Percentiles rank a stretch among this genome's conserved stretches.
Conservation (phyloP, 352 stramenopile genomes). For the Globisporangium perplexum region DNA sequence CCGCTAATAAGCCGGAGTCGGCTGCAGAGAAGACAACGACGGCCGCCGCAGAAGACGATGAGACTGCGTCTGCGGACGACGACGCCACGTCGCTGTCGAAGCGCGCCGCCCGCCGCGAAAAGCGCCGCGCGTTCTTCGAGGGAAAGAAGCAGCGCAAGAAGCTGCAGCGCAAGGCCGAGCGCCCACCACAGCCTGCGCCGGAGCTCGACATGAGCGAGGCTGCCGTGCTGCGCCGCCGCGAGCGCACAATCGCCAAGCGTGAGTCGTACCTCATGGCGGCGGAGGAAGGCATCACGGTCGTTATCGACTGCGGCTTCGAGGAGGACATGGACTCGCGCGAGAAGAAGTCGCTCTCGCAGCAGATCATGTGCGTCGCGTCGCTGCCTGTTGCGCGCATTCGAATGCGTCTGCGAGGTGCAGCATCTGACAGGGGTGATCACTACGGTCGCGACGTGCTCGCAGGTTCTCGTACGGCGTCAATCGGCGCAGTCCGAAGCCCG, state of each 20-base stretch:
- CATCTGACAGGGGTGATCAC: neutral
- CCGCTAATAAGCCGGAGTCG: too few relatives aligned
- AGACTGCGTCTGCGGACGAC: neutral
- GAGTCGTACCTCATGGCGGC: conserved; percentile 75
- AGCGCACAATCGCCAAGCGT: conserved; percentile 63
- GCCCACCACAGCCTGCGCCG: conserved; percentile 24
- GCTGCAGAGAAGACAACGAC: too few relatives aligned
- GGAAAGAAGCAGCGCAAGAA: conserved; percentile 88
- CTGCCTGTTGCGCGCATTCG: neutral
- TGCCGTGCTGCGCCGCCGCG: conserved; percentile 50
- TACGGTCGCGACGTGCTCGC: too few relatives aligned
- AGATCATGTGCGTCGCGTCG: conserved; percentile 87
- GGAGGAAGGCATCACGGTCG: conserved; percentile 74
- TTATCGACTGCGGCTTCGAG: conserved; percentile 95
- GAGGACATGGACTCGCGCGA: conserved; percentile 91
- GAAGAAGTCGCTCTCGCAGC: conserved; percentile 90
- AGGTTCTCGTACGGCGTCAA: conserved; percentile 86
- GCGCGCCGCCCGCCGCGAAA: conserved; percentile 49
- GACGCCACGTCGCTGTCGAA: conserved; percentile 25
- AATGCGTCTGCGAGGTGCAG: too few relatives aligned
- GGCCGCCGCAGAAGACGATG: too few relatives aligned
- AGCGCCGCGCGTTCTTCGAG: conserved; percentile 60
- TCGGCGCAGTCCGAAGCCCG: conserved; percentile 40
- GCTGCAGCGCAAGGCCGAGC: conserved; percentile 41
- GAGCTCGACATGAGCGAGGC: conserved; percentile 79